Conservation (phyloP, 1,284 basidiomycete species). For the Boletus sp. region DNA sequence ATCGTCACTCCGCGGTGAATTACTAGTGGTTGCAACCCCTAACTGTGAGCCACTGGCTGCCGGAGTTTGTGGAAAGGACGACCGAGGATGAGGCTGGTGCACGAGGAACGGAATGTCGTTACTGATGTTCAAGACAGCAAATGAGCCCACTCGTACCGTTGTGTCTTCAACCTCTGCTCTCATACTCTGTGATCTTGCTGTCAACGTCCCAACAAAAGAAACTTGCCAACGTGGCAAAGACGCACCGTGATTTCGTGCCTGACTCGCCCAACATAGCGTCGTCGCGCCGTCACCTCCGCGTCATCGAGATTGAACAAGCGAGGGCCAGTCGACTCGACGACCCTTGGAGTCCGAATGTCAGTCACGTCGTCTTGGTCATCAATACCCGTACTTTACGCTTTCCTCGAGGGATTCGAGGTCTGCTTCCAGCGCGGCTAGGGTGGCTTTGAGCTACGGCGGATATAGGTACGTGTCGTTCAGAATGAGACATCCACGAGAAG, state of each 20-base stretch:
- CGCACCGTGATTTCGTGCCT: slow-evolving; percentile 78
- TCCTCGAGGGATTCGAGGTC: slow-evolving; percentile 90
- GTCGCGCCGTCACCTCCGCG: slow-evolving; percentile 69
- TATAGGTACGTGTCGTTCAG: background rate
- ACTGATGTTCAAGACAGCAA: background rate
- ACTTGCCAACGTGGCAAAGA: slow-evolving; percentile 19
- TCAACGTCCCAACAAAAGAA: slow-evolving; percentile 22
- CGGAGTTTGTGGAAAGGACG: slow-evolving; percentile 21
- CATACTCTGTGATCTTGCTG: slow-evolving; percentile 64
- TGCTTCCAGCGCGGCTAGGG: slow-evolving; percentile 75
- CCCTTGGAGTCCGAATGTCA: slow-evolving; percentile 46
- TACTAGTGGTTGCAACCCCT: slow-evolving; percentile 7
- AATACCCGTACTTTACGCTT: slow-evolving; percentile 70
- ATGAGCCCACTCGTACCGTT: slow-evolving; percentile 22
- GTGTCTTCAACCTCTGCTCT: slow-evolving; percentile 49
- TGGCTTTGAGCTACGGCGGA: slow-evolving; percentile 64
- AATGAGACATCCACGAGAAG: too few relatives aligned
- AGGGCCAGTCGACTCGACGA: slow-evolving; percentile 80
- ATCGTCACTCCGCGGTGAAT: slow-evolving; percentile 34
- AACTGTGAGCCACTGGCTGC: slow-evolving; percentile 23
- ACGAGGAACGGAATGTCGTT: slow-evolving; percentile 6
- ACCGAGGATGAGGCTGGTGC: slow-evolving; percentile 15
- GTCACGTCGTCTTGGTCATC: background rate
- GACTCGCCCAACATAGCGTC: slow-evolving; percentile 75
- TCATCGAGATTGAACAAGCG: slow-evolving; percentile 83